These are phyloP conservation scores for Cyclotella cryptica DNA, from an alignment of 108 stramenopile genomes.

Conservation along the genomic window DNA sequence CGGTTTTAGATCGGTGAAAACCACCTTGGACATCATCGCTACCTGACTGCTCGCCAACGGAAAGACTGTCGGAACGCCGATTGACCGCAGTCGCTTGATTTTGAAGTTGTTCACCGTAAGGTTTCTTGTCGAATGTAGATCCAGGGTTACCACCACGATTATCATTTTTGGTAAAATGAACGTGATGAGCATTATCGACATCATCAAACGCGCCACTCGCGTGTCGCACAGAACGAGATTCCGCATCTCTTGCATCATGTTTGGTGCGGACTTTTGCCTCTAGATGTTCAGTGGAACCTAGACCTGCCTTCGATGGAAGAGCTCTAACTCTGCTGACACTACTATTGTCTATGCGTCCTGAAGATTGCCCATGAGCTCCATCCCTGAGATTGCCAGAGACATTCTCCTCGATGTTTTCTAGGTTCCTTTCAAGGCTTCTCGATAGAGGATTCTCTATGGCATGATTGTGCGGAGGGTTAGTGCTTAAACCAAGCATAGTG, in stretches of 20 bases:
- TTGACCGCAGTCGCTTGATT: not conserved
- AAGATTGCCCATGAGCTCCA: not conserved
- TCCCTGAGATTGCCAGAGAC: not conserved
- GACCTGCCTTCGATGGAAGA: not conserved
- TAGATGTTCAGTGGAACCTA: conserved; percentile 7
- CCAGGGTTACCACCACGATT: not conserved
- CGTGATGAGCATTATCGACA: not conserved
- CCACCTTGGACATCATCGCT: not conserved
- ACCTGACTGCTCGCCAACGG: not conserved
- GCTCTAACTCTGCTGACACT: not conserved
- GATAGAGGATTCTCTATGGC: not conserved
- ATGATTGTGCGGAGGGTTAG: not conserved
- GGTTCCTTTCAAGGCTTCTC: not conserved
- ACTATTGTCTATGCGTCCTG: not conserved
- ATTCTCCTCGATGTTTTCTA: not conserved
- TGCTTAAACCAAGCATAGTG: not conserved
- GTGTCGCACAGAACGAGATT: not conserved
- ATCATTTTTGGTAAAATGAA: not conserved
- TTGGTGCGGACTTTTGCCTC: conserved; percentile 6
- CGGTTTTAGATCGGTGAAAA: not conserved
- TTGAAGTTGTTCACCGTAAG: not conserved
- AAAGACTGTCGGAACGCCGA: not conserved
- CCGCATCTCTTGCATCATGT: not conserved
- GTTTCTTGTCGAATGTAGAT: not conserved
- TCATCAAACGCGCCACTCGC: not conserved